Evolutionary conservation across 305 asterid species (phyloP), one percentile per base, ranked within the genome.

Genomic region (Fraxinus xanthoxyloides): DNA sequence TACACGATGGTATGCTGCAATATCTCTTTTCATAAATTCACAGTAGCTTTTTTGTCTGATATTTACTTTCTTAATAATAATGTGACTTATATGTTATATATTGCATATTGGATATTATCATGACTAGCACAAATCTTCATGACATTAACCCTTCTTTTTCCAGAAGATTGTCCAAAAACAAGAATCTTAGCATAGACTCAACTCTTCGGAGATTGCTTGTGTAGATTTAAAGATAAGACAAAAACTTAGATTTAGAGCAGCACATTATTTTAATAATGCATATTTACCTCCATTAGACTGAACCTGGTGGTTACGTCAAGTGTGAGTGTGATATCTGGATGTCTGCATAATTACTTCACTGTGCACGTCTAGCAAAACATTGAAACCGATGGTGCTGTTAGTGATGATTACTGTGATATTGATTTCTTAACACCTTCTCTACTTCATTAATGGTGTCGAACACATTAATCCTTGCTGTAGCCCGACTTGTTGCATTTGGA

Each of bases 1-100:
- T 34, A 89, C 92, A 17, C 86, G 82, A 88, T 92, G 95, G 95
- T 89, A 84, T 35, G 4, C 59, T 78, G 46, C 17, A 28, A 17
- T 10, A n/a, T 31, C 40, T 32, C 24, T 17, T 70, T 31, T 70
- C 40, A 30, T 32, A 70, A 31, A 70, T 31, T 70, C 24, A 31
- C 26, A 13, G 40, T 34, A 21, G 19, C 28, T 35, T 59, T 63
- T 63, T 7, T 34, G 21, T 34, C 26, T 78, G 36, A 21, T 78
- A 32, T 73, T 35, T n/a, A 23, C 26, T 26, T 48, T 63, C n/a
- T 34, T 59, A 59, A 13, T 46, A 46, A 46, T 46, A 46, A 21
- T 59, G 30, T 21, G 26, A 17, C n/a, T 9, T 61, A 2, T 8
- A 3, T 34, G 0, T 59, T n/a, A 51, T 51, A 0, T 51, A 51